Evolutionary conservation across 768 basidiomycete species (phyloP), one percentile per base, ranked within the genome.

Genomic region (Leccinum variicolor): DNA sequence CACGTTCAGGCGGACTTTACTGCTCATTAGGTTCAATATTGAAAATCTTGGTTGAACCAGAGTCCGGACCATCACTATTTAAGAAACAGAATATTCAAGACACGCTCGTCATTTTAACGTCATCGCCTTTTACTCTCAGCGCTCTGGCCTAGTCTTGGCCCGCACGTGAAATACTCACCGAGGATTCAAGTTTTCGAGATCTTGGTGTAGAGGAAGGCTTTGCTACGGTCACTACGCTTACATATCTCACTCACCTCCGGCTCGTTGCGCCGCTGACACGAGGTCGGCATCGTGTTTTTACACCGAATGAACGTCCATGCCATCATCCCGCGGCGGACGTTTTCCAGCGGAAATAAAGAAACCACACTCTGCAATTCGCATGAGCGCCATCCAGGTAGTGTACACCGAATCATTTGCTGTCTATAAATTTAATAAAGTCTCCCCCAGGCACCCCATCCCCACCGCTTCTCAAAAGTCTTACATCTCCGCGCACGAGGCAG

Each of bases 331-430:
- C 29, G 15, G 21, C 28, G 21, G n/a, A 19, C n/a, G 5, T 41
- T 34, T 19, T 10, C 55, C n/a, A 56, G 21, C 33, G 55, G 56
- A 48, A 36, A 57, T 58, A 43, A 58, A 49, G 19, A 17, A n/a
- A 1, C 19, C 54, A 21, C 33, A 23, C 6, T 28, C 7, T 21
- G 11, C 23, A 19, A 43, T 34, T 25, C 4, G 25, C 34, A 53
- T 19, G 29, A n/a, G 31, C 23, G 5, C 4, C 31, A 23, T 43
- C 19, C 45, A 19, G 6, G 36, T 41, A 61, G 7, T 34, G 6
- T 60, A 60, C 59, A 49, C 1, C 21, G 9, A 39, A 21, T 21
- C 23, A 4, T 26, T n/a, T 26, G 49, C 31, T 26, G 19, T 36
- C 34, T 48, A 41, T n/a, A 47, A 28, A 17, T 17, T 26, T 11